Evolutionary conservation across 768 basidiomycete species (phyloP).

Genomic region (Coprinellus micaceus): DNA sequence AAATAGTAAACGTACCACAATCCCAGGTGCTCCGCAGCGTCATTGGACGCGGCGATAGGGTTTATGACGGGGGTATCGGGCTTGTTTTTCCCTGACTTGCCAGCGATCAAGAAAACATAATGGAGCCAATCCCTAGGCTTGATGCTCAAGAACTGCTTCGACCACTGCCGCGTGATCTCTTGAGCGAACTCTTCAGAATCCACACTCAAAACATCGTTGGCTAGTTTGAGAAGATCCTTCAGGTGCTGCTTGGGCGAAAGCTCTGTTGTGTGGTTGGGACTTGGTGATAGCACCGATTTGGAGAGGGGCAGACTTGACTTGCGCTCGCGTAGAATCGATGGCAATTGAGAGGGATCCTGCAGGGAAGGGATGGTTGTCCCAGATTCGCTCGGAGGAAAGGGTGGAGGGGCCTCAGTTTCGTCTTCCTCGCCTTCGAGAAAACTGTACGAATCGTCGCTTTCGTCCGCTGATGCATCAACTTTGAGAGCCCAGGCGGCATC

Average conservation of each 20-base stretch:
- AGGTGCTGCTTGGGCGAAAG: conserved; percentile 53
- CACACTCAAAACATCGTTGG: conserved; percentile 50
- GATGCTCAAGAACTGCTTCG: conserved; percentile 67
- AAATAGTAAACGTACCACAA: conserved; percentile 58
- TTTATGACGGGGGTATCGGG: conserved; percentile 45
- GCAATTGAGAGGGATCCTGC: neutral
- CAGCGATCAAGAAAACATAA: conserved; percentile 53
- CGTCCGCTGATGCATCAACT: conserved; percentile 51
- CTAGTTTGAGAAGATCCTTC: conserved; percentile 57
- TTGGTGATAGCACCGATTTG: conserved; percentile 36
- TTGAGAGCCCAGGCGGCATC: conserved; percentile 77
- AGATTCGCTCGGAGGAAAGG: conserved; percentile 1
- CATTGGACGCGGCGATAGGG: conserved; percentile 70
- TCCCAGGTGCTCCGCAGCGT: conserved; percentile 77
- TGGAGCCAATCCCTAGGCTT: conserved; percentile 89
- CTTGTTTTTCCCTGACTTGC: conserved; percentile 49
- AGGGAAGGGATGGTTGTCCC: conserved; percentile 2
- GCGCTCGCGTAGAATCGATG: conserved; percentile 45
- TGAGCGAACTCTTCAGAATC: conserved; percentile 73
- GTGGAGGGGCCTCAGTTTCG: conserved; percentile 28
- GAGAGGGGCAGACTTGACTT: conserved; percentile 65
- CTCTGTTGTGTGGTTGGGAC: conserved; percentile 29
- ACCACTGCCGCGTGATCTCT: conserved; percentile 78
- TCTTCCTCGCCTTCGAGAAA: conserved; percentile 55
- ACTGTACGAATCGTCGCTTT: conserved; percentile 60